Evolutionary conservation across 2,329 filamentous ascomycete species (phyloP), one percentile per base, ranked within the genome.

Genomic region (Curvularia spicifera): DNA sequence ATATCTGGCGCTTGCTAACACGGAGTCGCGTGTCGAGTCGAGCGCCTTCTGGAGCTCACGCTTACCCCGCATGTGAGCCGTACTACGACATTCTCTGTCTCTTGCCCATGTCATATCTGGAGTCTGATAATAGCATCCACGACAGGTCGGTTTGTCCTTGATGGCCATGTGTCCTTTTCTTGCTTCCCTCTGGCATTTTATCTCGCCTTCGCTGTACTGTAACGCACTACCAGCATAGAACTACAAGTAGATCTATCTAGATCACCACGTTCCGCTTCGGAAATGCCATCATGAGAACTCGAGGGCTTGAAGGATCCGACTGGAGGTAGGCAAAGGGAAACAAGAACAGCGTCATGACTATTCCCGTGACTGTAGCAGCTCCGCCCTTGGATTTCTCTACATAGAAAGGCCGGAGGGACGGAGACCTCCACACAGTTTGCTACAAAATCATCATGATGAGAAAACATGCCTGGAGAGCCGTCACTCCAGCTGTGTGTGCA

Each of bases 321-420:
- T 24, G 4, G 22, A 24, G 22, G 22, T 24, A 24, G 22, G 22
- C 22, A 3, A 24, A 3, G 22, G 22, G 22, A 24, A 24, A 79
- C 8, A 80, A 77, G 55, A 70, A 71, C 22, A 71, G 70, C 35
- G 60, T 80, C 52, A 75, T 77, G 33, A 73, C 80, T 29, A 72
- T 80, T 13, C 61, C 8, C 79, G 79, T 81, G 75, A 79, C 79
- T 5, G 78, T 78, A 9, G 79, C 78, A 13, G 78, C 78, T 2
- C 79, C 77, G 0, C 72, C 76, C 0, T 53, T 81, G 22, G 78
- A 80, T 65, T 79, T 80, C 56, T 71, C 79, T 55, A 10, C 9
- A 12, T 4, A 31, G 79, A 81, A 76, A 78, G 54, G 75, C 78
- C 8, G 78, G 80, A 63, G 76, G 79, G 29, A 76, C 79, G 75